Evolutionary conservation across 2,329 filamentous ascomycete species (phyloP), one percentile per base, ranked within the genome.

Genomic region (Metarhizium album): DNA sequence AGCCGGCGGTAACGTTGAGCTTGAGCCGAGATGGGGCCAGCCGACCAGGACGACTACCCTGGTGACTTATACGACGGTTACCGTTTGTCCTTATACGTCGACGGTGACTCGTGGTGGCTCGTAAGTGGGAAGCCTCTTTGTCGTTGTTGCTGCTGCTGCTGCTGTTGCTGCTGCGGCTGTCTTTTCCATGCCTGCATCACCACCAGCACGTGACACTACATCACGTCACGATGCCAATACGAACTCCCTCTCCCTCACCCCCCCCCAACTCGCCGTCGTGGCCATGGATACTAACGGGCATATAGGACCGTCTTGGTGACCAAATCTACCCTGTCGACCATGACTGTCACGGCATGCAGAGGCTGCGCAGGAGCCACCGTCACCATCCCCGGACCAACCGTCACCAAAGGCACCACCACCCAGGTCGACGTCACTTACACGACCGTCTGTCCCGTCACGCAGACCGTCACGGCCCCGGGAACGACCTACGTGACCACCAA

Each of bases 51-150:
- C 49, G 46, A 54, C 60, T 47, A 61, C 60, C 14, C 48, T 57
- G 42, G 58, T 58, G 47, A 71, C 64, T 49, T 72, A 72, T 52
- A 68, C 65, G 46, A 72, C 68, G 22, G 66, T 69, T 13, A 74
- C 71, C 3, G 64, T 71, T 47, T 76, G 73, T 59, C 73, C 73
- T 11, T 63, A 72, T 53, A 74, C 71, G 9, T 63, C 65, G 33
- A 75, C 72, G 13, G 59, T 67, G 51, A 71, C 69, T 16, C 54
- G 60, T 14, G 57, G 61, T 37, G 70, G 69, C 62, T 65, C 64
- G 69, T 72, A 60, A 69, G 69, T 66, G 5, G 33, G 38, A 3
- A 27, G 4, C 4, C 24, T 20, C 35, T 16, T n/a, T 14, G n/a
- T n/a, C 27, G 11, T 4, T 29, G 7, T 29, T 9, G 27, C 27